Conservation (phyloP, 768 basidiomycete genomes). For the Krasilnikovozyma curviuscula region DNA sequence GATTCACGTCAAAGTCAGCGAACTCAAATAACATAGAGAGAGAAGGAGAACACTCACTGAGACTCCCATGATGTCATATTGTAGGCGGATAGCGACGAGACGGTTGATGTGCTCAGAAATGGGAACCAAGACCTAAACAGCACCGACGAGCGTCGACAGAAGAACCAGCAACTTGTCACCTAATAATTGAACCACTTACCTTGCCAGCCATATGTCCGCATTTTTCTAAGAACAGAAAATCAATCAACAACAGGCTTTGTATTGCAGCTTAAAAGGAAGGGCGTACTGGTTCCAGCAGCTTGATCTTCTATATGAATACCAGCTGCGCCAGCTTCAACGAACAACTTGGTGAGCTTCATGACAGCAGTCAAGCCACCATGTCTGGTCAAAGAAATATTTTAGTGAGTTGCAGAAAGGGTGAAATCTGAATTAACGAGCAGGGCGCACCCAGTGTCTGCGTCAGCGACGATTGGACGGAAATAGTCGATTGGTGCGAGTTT, state of each 20-base stretch:
- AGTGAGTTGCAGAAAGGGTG: neutral
- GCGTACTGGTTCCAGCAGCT: slow-evolving; percentile 32
- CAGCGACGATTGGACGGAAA: slow-evolving; percentile 74
- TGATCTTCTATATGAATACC: slow-evolving; percentile 98
- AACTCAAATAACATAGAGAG: too few relatives aligned
- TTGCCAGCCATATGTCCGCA: slow-evolving; percentile 31
- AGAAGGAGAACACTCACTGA: too few relatives aligned
- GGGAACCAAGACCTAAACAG: slow-evolving; percentile 88
- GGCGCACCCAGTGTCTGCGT: slow-evolving; percentile 61
- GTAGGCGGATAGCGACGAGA: slow-evolving; percentile 85
- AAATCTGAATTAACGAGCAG: neutral
- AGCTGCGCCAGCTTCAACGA: slow-evolving; percentile 94
- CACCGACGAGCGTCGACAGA: neutral
- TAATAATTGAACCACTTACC: slow-evolving; percentile 13
- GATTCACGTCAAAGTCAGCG: too few relatives aligned
- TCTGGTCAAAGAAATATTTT: slow-evolving; percentile 21
- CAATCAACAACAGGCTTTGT: neutral
- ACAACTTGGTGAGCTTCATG: slow-evolving; percentile 97
- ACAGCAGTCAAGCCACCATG: slow-evolving; percentile 95
- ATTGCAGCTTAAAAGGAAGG: neutral
- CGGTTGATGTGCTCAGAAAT: slow-evolving; percentile 97
- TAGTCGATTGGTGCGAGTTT: slow-evolving; percentile 10
- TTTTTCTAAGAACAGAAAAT: slow-evolving; percentile 68
- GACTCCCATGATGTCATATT: slow-evolving; percentile 97
- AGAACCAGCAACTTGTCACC: neutral